A percentile compares a stretch with the other conserved stretches of the same genome.
Evolutionary conservation across 495 filamentous ascomycete genomes (phyloP).

Genomic region (Cetradonia linearis): DNA sequence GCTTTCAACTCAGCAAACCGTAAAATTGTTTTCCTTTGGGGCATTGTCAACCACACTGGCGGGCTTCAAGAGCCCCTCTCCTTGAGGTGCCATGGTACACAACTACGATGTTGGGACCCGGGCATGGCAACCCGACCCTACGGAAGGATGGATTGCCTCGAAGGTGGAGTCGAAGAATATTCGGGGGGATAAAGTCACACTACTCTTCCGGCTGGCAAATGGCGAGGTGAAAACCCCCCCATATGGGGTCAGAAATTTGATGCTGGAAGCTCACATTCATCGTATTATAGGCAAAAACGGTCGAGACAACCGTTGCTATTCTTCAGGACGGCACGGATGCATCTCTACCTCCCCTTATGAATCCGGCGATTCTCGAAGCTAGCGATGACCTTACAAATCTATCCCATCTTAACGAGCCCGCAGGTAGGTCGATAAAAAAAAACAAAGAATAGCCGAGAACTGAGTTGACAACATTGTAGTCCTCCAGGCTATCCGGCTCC

Average conservation of each 20-base stretch:
- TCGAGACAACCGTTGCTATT: conserved; percentile 70
- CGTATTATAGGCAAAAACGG: conserved; percentile 52
- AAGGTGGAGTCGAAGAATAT: conserved; percentile 82
- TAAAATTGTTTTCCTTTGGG: conserved; percentile 4
- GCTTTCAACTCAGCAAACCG: background rate
- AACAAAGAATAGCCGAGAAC: background rate
- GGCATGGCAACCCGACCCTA: conserved; percentile 94
- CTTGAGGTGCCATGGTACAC: conserved; percentile 62
- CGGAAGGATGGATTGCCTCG: conserved; percentile 94
- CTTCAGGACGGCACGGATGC: conserved; percentile 64
- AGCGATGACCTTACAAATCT: conserved; percentile 97
- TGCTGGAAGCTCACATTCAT: conserved; percentile 23
- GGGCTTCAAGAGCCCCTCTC: conserved; percentile 16
- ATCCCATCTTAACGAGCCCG: conserved; percentile 96
- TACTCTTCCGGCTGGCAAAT: conserved; percentile 80
- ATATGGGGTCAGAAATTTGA: conserved; percentile 5
- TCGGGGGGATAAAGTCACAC: conserved; percentile 72
- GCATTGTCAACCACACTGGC: conserved; percentile 12
- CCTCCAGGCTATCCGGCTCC: conserved; percentile 91
- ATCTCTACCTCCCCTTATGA: conserved; percentile 85
- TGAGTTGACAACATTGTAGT: conserved; percentile 49
- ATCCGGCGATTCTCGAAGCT: conserved; percentile 94
- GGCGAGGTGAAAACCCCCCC: conserved; percentile 61
- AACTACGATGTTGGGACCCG: conserved; percentile 93
- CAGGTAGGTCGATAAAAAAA: conserved; percentile 50